These are phyloP conservation scores for Serendipita sp. DNA, from an alignment of 768 basidiomycete genomes.

Conservation along the genomic window DNA sequence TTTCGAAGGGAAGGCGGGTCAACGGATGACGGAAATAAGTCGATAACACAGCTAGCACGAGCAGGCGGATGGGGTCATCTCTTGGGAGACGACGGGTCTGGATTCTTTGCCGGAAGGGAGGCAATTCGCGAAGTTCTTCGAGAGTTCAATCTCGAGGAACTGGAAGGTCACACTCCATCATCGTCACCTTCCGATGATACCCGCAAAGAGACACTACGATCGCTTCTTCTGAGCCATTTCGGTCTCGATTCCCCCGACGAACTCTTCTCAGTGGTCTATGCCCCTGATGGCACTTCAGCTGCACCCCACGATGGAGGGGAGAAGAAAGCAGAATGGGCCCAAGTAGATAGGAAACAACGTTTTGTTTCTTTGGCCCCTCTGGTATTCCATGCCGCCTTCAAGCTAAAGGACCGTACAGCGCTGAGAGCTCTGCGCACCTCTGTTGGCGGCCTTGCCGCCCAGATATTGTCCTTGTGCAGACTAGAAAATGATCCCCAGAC, in stretches of 20 bases:
- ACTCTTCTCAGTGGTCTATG: constrained; percentile 47
- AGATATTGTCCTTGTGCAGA: constrained; percentile 24
- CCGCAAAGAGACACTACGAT: background rate
- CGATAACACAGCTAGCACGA: constrained; percentile 48
- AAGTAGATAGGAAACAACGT: constrained; percentile 47
- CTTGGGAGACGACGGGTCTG: constrained; percentile 71
- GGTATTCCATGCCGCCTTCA: constrained; percentile 66
- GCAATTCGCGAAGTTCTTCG: constrained; percentile 44
- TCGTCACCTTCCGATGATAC: background rate
- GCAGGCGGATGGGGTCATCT: constrained; percentile 78
- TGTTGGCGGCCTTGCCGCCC: constrained; percentile 39
- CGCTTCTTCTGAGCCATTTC: constrained; percentile 25
- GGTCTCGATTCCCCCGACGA: constrained; percentile 43
- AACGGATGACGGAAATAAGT: background rate
- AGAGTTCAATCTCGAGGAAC: constrained; percentile 7
- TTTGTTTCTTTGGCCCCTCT: constrained; percentile 58
- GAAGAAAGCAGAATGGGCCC: constrained; percentile 15
- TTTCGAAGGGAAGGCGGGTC: constrained; percentile 29
- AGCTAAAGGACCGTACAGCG: background rate
- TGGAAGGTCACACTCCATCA: background rate
- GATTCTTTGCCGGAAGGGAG: constrained; percentile 65
- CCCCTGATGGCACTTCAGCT: constrained; percentile 34
- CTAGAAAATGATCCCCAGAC: too few species aligned
- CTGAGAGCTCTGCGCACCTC: constrained; percentile 21
- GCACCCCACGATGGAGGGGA: constrained; percentile 18